Conservation (phyloP, 2,329 filamentous ascomycete species). For the Pseudogymnoascus sp. region DNA sequence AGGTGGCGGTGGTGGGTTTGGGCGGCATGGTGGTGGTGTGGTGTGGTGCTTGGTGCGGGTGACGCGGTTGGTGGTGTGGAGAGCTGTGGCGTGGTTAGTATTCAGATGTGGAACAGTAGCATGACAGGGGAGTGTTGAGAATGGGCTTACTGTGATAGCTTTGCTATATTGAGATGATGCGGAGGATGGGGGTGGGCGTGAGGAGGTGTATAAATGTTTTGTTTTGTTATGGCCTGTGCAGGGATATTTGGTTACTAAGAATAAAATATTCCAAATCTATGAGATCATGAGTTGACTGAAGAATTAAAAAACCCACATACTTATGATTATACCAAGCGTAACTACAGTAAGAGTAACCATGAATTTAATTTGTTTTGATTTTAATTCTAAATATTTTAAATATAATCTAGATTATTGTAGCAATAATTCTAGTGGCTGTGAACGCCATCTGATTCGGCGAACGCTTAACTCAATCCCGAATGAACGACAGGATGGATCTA, state of each 20-base stretch:
- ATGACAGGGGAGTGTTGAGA: not conserved
- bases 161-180: not conserved
- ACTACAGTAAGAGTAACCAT: not conserved
- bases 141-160: not conserved
- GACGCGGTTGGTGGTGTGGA: slow-evolving; percentile 14
- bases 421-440: no score
- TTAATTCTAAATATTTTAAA: not conserved
- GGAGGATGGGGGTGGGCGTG: not conserved
- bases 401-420: not conserved
- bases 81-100: not conserved
- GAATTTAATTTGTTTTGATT: not conserved
- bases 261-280: not conserved
- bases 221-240: not conserved
- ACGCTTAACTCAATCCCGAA: no score
- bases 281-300: not conserved
- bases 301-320: no score
- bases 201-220: not conserved
- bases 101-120: not conserved
- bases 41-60: not conserved
- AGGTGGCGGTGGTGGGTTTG: not conserved
- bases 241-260: not conserved
- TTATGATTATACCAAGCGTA: not conserved
- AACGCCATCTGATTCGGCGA: no score
- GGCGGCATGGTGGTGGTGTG: slow-evolving; percentile 13
- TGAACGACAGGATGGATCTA: no score